phyloP scores from a whole-genome alignment of 2,329 filamentous ascomycete species.

The Sclerotinia glacialis region DNA sequence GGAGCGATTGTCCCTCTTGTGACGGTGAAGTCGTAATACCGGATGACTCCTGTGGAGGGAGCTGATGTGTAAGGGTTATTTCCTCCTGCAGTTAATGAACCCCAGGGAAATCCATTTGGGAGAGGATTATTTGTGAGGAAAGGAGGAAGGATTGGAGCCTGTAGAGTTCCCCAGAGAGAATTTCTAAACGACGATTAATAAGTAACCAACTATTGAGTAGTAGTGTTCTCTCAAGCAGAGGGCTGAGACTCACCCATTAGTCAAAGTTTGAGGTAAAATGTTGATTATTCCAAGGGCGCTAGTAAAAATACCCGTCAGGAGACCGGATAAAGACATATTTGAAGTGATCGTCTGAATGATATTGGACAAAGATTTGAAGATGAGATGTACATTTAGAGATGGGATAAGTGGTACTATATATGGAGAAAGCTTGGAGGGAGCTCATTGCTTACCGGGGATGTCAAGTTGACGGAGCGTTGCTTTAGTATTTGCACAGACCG shows the following conservation, averaged over 20 bases:
- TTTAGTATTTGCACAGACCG: constrained; percentile 10
- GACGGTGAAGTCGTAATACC: constrained; percentile 39
- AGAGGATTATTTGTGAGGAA: constrained; percentile 51
- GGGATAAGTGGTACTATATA: constrained; percentile 6
- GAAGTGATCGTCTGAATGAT: neutral
- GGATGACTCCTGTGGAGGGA: constrained; percentile 44
- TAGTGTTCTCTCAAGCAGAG: neutral
- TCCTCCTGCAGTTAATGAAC: constrained; percentile 41
- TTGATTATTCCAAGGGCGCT: neutral
- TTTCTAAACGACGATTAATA: constrained; percentile 5
- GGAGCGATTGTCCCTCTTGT: constrained; percentile 38
- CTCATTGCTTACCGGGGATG: neutral
- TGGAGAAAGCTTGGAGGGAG: neutral
- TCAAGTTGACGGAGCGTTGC: neutral
- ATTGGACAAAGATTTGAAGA: neutral
- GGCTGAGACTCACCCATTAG: constrained; percentile 5
- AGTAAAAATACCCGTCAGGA: neutral
- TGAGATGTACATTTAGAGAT: neutral
- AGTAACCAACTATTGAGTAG: neutral
- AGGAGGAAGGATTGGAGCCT: constrained; percentile 34
- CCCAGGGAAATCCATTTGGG: constrained; percentile 54
- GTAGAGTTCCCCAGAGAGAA: constrained; percentile 39
- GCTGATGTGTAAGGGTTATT: constrained; percentile 42
- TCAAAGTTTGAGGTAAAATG: neutral
- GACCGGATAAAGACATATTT: neutral